A percentile compares a stretch with the other conserved stretches of the same genome.
Conservation (phyloP, 345 rosid species). For the Camelina sativa region DNA sequence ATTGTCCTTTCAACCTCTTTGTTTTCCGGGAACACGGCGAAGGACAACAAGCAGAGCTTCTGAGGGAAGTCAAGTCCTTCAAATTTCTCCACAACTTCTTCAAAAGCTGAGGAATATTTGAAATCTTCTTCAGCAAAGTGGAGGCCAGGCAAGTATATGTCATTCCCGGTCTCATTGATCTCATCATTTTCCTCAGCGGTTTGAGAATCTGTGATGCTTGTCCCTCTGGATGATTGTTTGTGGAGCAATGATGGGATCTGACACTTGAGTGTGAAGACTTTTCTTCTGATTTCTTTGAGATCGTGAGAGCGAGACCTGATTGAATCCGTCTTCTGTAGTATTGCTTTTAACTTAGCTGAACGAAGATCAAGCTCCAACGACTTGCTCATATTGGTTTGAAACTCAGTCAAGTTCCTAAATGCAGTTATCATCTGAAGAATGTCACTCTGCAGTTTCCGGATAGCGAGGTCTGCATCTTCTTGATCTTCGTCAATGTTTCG, state of each 20-base stretch:
- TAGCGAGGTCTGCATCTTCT: constrained; percentile 1
- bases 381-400: background rate
- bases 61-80: constrained; percentile 14
- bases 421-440: constrained; percentile 34
- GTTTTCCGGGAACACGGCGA: constrained; percentile 56
- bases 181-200: constrained; percentile 12
- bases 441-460: constrained; percentile 21
- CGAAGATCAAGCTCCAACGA: background rate
- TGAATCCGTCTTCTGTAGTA: background rate
- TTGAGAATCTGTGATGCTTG: constrained; percentile 15
- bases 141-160: constrained; percentile 39
- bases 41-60: constrained; percentile 49
- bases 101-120: background rate
- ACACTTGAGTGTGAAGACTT: constrained; percentile 36
- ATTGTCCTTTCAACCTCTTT: constrained; percentile 51
- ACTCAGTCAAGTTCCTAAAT: constrained; percentile 16
- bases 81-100: constrained; percentile 42
- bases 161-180: constrained; percentile 4
- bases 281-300: constrained; percentile 39
- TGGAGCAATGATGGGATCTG: constrained; percentile 39
- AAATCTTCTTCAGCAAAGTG: background rate
- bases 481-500: background rate
- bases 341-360: background rate
- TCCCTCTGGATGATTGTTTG: constrained; percentile 33
- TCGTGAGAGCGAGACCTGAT: background rate